A percentile compares a stretch with the other conserved stretches of the same genome.
Evolutionary conservation across 805 yeast species (phyloP).

Genomic region (Suhomyces kilbournensis): DNA sequence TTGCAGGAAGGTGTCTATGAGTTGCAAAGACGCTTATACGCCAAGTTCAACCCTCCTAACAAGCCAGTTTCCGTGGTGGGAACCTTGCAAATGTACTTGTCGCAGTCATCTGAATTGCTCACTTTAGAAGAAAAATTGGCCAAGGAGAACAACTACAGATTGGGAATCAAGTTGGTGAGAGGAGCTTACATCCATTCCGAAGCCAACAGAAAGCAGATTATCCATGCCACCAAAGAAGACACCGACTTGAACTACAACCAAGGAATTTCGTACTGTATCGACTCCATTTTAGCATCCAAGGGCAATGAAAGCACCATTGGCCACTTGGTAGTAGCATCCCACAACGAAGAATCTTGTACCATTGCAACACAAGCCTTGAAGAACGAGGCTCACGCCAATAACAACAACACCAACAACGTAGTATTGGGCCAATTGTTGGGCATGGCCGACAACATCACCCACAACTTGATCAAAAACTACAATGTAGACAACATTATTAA

Average conservation of each 20-base stretch:
- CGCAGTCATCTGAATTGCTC: constrained; percentile 63
- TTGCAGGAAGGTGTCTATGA: constrained; percentile 90
- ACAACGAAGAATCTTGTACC: constrained; percentile 75
- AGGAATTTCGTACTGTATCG: constrained; percentile 62
- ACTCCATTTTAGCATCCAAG: constrained; percentile 48
- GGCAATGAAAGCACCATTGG: constrained; percentile 54
- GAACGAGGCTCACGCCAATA: constrained; percentile 9
- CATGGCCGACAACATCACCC: constrained; percentile 89
- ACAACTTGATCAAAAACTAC: constrained; percentile 63
- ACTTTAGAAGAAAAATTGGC: constrained; percentile 66
- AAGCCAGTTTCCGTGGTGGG: constrained; percentile 73
- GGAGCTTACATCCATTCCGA: constrained; percentile 96
- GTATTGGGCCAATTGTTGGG: constrained; percentile 90
- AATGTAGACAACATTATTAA: constrained; percentile 76
- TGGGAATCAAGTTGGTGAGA: constrained; percentile 87
- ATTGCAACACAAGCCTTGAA: constrained; percentile 60
- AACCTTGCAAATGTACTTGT: constrained; percentile 88
- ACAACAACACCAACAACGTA: constrained; percentile 50
- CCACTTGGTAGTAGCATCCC: constrained; percentile 88
- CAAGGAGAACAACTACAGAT: constrained; percentile 53
- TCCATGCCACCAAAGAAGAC: constrained; percentile 70
- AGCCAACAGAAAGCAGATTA: constrained; percentile 60
- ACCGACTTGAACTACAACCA: constrained; percentile 77
- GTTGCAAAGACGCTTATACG: constrained; percentile 77
- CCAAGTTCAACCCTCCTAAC: constrained; percentile 61